Conservation (phyloP, 1,284 basidiomycete genomes). For the Microbotryum violaceum region DNA sequence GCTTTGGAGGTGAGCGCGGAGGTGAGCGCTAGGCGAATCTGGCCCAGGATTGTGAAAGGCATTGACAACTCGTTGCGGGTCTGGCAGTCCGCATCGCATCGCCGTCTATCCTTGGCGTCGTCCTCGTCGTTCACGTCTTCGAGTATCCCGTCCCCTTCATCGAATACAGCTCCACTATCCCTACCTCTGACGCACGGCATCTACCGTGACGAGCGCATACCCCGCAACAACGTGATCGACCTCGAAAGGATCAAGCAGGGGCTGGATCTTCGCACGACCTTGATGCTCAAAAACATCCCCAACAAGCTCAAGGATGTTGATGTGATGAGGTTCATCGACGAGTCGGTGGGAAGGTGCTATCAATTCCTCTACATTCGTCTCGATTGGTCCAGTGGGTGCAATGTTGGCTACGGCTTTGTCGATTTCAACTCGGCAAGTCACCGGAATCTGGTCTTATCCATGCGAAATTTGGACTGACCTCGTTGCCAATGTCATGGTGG, state of each 20-base stretch:
- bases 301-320: constrained; percentile 77
- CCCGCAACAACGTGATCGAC: constrained; percentile 61
- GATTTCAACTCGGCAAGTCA: no score
- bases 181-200: constrained; percentile 14
- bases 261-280: constrained; percentile 65
- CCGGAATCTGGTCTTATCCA: no score
- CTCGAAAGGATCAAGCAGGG: constrained; percentile 60
- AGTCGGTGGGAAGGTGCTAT: constrained; percentile 48
- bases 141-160: background rate
- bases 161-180: background rate
- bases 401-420: constrained; percentile 60
- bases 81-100: background rate
- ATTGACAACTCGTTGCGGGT: background rate
- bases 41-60: no score
- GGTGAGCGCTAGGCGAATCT: no score
- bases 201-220: constrained; percentile 33
- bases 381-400: constrained; percentile 57
- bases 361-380: constrained; percentile 79
- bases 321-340: constrained; percentile 58
- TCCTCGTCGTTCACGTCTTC: background rate
- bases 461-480: no score
- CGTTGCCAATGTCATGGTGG: no score
- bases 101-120: background rate
- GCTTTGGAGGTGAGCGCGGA: no score
- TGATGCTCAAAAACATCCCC: constrained; percentile 57